These are phyloP conservation scores for Rhodotorula babjevae DNA, from an alignment of 768 basidiomycete species.

Conservation along the genomic window DNA sequence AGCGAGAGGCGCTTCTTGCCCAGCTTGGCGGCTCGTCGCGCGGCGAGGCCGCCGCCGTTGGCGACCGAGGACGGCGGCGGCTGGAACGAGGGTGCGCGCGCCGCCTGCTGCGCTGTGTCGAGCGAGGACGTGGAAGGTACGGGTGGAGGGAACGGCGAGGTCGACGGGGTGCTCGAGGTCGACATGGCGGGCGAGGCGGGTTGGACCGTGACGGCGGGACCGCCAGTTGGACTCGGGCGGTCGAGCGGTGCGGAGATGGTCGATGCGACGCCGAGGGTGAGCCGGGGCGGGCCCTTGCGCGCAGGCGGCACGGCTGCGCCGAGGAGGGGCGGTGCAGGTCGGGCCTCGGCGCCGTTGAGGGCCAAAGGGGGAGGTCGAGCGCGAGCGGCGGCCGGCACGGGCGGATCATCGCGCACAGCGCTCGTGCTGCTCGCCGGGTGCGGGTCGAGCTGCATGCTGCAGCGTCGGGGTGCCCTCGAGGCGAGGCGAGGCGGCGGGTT, in stretches of 20 bases:
- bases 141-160: not conserved
- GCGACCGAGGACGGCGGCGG: not conserved
- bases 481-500: too few relatives aligned
- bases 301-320: not conserved
- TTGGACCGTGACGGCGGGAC: slow-evolving; percentile 6
- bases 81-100: not conserved
- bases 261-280: slow-evolving; percentile 16
- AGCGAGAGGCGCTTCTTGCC: slow-evolving; percentile 44
- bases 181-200: slow-evolving; percentile 25
- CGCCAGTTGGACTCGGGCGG: too few relatives aligned
- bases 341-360: not conserved
- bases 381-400: not conserved
- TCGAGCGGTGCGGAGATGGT: not conserved
- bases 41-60: slow-evolving; percentile 28
- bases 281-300: not conserved
- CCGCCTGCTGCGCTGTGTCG: not conserved
- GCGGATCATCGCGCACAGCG: not conserved
- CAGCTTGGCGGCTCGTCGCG: slow-evolving; percentile 28
- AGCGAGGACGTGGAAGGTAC: not conserved
- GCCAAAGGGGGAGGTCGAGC: not conserved
- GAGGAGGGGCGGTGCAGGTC: not conserved
- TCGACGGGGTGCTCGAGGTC: not conserved
- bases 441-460: slow-evolving; percentile 1
- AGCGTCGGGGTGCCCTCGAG: too few relatives aligned
- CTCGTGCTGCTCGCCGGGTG: too few relatives aligned